Conservation (phyloP, 257 asterid species). For the Solanum dulcamara region DNA sequence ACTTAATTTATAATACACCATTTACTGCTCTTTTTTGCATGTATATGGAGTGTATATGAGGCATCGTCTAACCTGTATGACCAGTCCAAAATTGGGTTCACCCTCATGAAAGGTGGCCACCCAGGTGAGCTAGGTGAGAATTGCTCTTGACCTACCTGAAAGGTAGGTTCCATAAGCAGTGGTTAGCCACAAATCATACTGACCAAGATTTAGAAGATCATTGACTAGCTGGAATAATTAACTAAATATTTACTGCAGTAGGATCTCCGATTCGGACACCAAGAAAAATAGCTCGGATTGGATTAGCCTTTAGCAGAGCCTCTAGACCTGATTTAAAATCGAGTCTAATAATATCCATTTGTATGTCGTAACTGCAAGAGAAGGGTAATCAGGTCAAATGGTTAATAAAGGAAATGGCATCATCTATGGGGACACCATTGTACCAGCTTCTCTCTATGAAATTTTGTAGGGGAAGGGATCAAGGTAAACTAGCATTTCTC, state of each 20-base stretch:
- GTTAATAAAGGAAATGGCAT: neutral
- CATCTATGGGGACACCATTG: neutral
- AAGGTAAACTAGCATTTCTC: neutral
- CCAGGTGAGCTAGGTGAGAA: constrained; percentile 96
- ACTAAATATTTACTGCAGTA: constrained; percentile 57
- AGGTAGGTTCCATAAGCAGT: neutral
- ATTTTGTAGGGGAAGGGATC: neutral
- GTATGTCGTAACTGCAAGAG: constrained; percentile 56
- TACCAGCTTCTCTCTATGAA: neutral
- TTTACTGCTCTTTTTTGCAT: neutral
- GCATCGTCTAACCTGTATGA: constrained; percentile 56
- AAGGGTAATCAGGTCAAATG: constrained; percentile 3
- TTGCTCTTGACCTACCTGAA: constrained; percentile 89
- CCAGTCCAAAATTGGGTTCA: constrained; percentile 97
- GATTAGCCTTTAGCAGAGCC: constrained; percentile 62
- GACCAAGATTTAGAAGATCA: neutral
- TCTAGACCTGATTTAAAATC: constrained; percentile 91
- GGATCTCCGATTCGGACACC: constrained; percentile 97
- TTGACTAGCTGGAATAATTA: neutral
- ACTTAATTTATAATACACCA: neutral
- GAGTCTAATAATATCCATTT: constrained; percentile 72
- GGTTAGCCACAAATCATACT: neutral
- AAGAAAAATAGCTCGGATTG: constrained; percentile 80
- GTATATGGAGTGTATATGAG: neutral
- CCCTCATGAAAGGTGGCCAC: constrained; percentile 97